phyloP scores from a whole-genome alignment of 2,329 filamentous ascomycete species.

The Apiospora saccharicola region DNA sequence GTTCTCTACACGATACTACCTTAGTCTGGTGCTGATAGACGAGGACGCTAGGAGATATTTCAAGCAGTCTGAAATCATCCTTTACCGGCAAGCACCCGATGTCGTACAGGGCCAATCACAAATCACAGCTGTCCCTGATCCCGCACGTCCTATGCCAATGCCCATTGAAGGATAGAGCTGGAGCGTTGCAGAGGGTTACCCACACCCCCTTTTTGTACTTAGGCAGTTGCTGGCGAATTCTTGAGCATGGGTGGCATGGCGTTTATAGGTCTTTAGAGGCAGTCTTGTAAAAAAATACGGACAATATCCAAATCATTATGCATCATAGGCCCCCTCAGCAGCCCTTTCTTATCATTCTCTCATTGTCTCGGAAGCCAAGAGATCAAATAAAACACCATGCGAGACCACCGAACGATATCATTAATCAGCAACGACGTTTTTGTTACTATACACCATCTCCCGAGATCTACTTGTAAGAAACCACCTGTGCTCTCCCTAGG shows the following conservation, averaged over 20 bases:
- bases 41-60: slow-evolving; percentile 98
- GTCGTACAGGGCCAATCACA: slow-evolving; percentile 56
- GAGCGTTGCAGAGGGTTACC: background rate
- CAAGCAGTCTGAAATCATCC: slow-evolving; percentile 98
- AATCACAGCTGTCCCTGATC: slow-evolving; percentile 51
- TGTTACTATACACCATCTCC: slow-evolving; percentile 19
- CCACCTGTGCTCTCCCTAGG: background rate
- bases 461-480: background rate
- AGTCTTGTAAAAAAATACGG: slow-evolving; percentile 15
- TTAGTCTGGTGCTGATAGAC: slow-evolving; percentile 94
- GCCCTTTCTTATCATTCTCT: background rate
- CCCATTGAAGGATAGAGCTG: slow-evolving; percentile 34
- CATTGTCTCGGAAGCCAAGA: background rate
- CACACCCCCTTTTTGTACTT: slow-evolving; percentile 7
- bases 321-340: background rate
- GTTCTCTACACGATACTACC: slow-evolving; percentile 97
- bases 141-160: slow-evolving; percentile 36
- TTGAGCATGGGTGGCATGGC: slow-evolving; percentile 26
- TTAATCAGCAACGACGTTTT: slow-evolving; percentile 10
- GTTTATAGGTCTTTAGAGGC: slow-evolving; percentile 21
- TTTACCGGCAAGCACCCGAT: slow-evolving; percentile 83
- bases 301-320: slow-evolving; percentile 18
- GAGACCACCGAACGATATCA: slow-evolving; percentile 15
- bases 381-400: slow-evolving; percentile 29
- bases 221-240: slow-evolving; percentile 18